A percentile compares a stretch with the other conserved stretches of the same genome.
These are phyloP conservation scores for Microbotryum saponariae DNA, from an alignment of 1,284 basidiomycete genomes.

Conservation along the genomic window DNA sequence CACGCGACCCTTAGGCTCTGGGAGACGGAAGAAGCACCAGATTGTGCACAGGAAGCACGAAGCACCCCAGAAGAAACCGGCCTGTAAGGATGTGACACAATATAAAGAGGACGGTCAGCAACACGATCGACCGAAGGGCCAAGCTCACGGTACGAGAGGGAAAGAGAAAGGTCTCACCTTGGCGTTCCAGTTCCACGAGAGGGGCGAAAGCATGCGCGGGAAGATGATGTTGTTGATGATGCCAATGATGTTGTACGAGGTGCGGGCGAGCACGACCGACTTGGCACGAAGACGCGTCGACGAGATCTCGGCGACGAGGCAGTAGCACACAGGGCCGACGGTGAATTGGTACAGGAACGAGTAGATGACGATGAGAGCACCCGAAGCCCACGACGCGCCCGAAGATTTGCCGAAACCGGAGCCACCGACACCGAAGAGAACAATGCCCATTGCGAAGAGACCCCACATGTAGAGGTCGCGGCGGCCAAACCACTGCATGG, in stretches of 20 bases:
- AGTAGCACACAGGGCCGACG: constrained; percentile 44
- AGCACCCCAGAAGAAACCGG: constrained; percentile 42
- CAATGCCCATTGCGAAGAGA: constrained; percentile 42
- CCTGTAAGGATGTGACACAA: no score
- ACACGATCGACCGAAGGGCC: no score
- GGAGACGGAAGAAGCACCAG: constrained; percentile 40
- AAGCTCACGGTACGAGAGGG: background rate
- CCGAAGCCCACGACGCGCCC: constrained; percentile 40
- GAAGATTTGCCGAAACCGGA: constrained; percentile 40
- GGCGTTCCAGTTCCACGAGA: constrained; percentile 43
- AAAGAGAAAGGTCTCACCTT: constrained; percentile 30
- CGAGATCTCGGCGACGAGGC: constrained; percentile 46
- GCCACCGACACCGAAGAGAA: constrained; percentile 47
- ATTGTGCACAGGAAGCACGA: constrained; percentile 42
- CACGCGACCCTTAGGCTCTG: constrained; percentile 40
- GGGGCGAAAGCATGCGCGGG: constrained; percentile 47
- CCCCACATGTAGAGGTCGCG: constrained; percentile 47
- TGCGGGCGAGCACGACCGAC: constrained; percentile 48
- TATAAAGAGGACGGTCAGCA: no score
- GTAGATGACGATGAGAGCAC: constrained; percentile 44
- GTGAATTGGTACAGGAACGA: constrained; percentile 43
- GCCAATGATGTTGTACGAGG: constrained; percentile 44
- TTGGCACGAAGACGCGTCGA: constrained; percentile 47
- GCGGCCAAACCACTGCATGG: constrained; percentile 42
- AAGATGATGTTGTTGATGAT: constrained; percentile 39